Evolutionary conservation across 2,329 filamentous ascomycete species (phyloP).

Genomic region (Pseudogymnoascus sp.): DNA sequence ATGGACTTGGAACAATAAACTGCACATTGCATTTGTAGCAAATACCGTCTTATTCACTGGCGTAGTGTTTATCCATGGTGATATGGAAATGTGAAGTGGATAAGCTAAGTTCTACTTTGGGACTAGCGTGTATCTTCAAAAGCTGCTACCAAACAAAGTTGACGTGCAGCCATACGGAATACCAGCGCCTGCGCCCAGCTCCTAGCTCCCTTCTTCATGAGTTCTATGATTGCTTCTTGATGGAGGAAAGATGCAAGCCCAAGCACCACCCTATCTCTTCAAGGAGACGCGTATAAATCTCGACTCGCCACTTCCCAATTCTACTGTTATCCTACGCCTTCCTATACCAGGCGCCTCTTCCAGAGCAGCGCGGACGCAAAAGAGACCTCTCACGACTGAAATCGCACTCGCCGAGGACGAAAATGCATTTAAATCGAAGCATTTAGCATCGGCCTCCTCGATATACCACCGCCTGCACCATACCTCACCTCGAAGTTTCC

Average conservation of each 20-base stretch:
- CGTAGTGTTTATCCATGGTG: conserved; percentile 9
- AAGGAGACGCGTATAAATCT: conserved; percentile 82
- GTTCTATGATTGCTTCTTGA: conserved; percentile 28
- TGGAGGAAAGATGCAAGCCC: conserved; percentile 61
- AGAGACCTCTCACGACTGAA: conserved; percentile 30
- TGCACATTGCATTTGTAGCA: background rate
- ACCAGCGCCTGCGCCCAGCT: conserved; percentile 21
- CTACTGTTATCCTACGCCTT: conserved; percentile 62
- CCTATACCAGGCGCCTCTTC: conserved; percentile 40
- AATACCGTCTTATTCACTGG: background rate
- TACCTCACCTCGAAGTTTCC: conserved; percentile 71
- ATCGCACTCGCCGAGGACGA: conserved; percentile 54
- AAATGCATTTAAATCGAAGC: conserved; percentile 60
- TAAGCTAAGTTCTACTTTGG: conserved; percentile 17
- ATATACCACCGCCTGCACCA: conserved; percentile 76
- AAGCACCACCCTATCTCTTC: conserved; percentile 60
- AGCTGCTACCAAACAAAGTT: conserved; percentile 9
- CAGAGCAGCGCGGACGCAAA: conserved; percentile 32
- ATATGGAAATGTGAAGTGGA: conserved; percentile 12
- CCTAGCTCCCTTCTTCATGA: conserved; percentile 9
- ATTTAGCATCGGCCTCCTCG: conserved; percentile 69
- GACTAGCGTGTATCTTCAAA: conserved; percentile 16
- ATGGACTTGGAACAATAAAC: background rate
- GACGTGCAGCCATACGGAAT: conserved; percentile 15
- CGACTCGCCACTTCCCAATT: conserved; percentile 61